Evolutionary conservation across 2,329 filamentous ascomycete genomes (phyloP).

Genomic region (Penicillium sp.): DNA sequence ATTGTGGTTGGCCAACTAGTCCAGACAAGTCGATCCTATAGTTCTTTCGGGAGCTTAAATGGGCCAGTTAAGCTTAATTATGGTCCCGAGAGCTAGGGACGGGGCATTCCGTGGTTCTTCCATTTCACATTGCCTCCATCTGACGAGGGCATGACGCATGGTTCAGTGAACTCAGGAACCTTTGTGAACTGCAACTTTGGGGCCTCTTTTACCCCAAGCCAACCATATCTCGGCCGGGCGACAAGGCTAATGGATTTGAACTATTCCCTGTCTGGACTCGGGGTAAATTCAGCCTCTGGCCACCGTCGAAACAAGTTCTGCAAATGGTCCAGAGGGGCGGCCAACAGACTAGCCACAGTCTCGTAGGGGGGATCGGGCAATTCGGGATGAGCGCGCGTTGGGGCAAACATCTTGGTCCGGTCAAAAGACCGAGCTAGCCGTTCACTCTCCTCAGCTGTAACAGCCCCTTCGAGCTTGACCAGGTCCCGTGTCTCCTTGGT

Average conservation of each 20-base stretch:
- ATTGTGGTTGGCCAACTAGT: background rate
- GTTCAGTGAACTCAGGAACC: background rate
- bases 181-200: too few species aligned
- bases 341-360: conserved; percentile 51
- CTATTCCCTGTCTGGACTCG: conserved; percentile 5
- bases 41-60: background rate
- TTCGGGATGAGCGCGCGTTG: conserved; percentile 50
- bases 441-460: conserved; percentile 37
- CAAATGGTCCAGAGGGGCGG: conserved; percentile 55
- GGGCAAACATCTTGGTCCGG: conserved; percentile 53
- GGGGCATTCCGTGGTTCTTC: background rate
- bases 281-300: conserved; percentile 30
- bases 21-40: background rate
- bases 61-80: background rate
- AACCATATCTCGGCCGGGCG: background rate
- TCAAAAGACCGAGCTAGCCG: conserved; percentile 44
- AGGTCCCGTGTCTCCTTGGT: conserved; percentile 51
- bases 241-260: background rate
- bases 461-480: conserved; percentile 44
- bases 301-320: conserved; percentile 55
- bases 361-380: conserved; percentile 55
- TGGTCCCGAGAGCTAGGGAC: background rate
- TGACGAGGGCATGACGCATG: conserved; percentile 9
- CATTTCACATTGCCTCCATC: background rate
- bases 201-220: background rate